phyloP scores from a whole-genome alignment of 768 basidiomycete species.

The Baorangia bicolor region DNA sequence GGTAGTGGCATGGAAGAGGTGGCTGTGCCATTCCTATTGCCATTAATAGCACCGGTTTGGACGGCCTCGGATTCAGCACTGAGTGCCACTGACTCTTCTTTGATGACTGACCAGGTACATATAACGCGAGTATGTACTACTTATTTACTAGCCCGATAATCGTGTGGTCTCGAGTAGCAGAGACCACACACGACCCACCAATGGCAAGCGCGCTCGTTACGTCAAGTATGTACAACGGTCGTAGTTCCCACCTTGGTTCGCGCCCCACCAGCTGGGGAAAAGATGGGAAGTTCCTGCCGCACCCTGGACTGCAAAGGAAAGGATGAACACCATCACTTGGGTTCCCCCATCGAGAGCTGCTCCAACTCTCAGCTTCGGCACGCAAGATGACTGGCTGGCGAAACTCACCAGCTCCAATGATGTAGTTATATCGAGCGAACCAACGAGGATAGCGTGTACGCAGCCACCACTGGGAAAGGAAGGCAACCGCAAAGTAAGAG shows the following conservation, averaged over 20 bases:
- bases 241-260: conserved; percentile 49
- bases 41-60: not conserved
- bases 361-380: not conserved
- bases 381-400: not conserved
- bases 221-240: conserved; percentile 26
- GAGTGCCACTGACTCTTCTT: too few relatives aligned
- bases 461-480: conserved; percentile 61
- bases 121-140: not conserved
- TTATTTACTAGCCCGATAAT: not conserved
- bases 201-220: conserved; percentile 1
- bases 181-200: not conserved
- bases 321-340: conserved; percentile 55
- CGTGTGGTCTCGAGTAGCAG: not conserved
- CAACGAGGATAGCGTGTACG: conserved; percentile 58
- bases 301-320: conserved; percentile 52
- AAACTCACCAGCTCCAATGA: conserved; percentile 53
- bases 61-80: too few relatives aligned
- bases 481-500: conserved; percentile 48
- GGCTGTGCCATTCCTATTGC: not conserved
- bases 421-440: conserved; percentile 68
- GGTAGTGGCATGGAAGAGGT: not conserved
- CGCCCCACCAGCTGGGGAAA: conserved; percentile 60
- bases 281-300: conserved; percentile 47
- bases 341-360: conserved; percentile 38
- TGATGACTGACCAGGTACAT: not conserved